phyloP scores from a whole-genome alignment of 2,329 filamentous ascomycete genomes.

The Volutella citrinella region DNA sequence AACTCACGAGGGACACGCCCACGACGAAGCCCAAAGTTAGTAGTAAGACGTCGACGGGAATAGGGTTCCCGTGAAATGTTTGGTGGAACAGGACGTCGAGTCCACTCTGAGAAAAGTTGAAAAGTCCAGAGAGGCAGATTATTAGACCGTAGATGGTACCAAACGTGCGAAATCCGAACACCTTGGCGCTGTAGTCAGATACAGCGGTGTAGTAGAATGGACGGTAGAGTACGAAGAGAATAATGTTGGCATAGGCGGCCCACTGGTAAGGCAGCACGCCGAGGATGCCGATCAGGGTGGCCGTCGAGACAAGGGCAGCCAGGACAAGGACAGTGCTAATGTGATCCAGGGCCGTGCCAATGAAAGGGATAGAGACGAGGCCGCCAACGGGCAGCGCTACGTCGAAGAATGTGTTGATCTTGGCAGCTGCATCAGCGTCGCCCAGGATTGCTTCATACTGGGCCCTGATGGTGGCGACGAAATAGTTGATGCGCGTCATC shows the following conservation, averaged over 20 bases:
- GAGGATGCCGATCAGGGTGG: constrained; percentile 72
- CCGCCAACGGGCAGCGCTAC: constrained; percentile 75
- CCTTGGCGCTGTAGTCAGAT: constrained; percentile 85
- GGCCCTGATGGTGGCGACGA: constrained; percentile 79
- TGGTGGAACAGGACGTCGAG: constrained; percentile 76
- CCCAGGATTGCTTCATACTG: constrained; percentile 78
- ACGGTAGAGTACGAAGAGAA: constrained; percentile 78
- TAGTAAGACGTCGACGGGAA: constrained; percentile 73
- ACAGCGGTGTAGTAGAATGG: constrained; percentile 91
- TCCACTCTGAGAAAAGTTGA: constrained; percentile 80
- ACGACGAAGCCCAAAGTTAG: constrained; percentile 59
- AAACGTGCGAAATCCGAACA: constrained; percentile 89
- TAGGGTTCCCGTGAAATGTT: constrained; percentile 67
- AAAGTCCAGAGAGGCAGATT: constrained; percentile 78
- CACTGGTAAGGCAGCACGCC: constrained; percentile 67
- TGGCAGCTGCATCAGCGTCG: constrained; percentile 56
- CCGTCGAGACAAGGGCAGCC: constrained; percentile 63
- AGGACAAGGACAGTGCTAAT: constrained; percentile 72
- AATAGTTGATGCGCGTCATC: constrained; percentile 86
- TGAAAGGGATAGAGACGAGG: constrained; percentile 81
- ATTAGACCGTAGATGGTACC: constrained; percentile 92
- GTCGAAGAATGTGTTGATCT: constrained; percentile 83
- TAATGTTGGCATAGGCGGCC: constrained; percentile 73
- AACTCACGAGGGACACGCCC: constrained; percentile 64
- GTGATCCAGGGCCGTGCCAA: constrained; percentile 75